Conservation (phyloP, 1,139 yeast species). For the Hansenula anomala region DNA sequence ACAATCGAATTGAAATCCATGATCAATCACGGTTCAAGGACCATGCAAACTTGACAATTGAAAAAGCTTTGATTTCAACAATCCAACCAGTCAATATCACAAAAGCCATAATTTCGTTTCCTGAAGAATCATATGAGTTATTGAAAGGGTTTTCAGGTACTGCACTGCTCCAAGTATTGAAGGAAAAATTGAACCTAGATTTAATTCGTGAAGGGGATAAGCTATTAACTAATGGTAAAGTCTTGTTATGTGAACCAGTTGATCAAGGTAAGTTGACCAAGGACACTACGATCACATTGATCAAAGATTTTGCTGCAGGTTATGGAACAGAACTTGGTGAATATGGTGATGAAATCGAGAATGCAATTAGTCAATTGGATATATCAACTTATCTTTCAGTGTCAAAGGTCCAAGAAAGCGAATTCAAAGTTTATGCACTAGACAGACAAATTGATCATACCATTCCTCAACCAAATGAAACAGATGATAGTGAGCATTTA, state of each 20-base stretch:
- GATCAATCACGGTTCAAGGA: constrained; percentile 11
- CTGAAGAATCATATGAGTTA: constrained; percentile 13
- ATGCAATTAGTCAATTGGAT: constrained; percentile 9
- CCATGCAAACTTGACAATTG: constrained; percentile 16
- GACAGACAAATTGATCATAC: constrained; percentile 5
- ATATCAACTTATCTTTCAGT: constrained; percentile 11
- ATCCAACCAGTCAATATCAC: constrained; percentile 10
- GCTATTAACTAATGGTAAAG: constrained; percentile 34
- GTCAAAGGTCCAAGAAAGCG: constrained; percentile 5
- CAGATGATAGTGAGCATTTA: constrained; percentile 39
- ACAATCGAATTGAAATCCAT: constrained; percentile 6
- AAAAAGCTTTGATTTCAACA: constrained; percentile 10
- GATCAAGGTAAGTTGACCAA: constrained; percentile 54
- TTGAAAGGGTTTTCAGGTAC: constrained; percentile 13
- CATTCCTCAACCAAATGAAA: constrained; percentile 24
- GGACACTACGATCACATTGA: constrained; percentile 48
- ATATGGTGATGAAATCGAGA: constrained; percentile 6
- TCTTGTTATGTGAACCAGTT: constrained; percentile 66
- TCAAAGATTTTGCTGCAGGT: constrained; percentile 30
- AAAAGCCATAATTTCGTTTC: constrained; percentile 16
- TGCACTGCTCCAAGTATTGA: constrained; percentile 9
- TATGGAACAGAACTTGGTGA: too few species aligned
- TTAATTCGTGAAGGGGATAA: constrained; percentile 19
- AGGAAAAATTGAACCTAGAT: constrained; percentile 6
- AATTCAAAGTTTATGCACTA: constrained; percentile 12